These are phyloP conservation scores for Candida chauliodis DNA, from an alignment of 805 yeast species.

Conservation along the genomic window DNA sequence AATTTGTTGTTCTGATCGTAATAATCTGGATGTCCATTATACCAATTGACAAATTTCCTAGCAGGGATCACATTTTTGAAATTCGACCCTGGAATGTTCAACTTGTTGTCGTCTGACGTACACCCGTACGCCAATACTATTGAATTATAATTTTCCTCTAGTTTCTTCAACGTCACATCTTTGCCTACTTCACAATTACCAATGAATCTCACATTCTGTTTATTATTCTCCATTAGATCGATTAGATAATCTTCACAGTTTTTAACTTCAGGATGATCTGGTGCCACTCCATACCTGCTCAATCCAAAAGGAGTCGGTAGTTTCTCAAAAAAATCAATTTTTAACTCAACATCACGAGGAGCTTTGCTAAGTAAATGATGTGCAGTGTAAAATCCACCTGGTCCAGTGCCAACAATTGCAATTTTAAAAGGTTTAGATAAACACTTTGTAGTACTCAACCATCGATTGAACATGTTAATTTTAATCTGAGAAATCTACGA, in stretches of 20 bases:
- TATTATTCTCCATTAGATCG: conserved; percentile 33
- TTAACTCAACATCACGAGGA: conserved; percentile 22
- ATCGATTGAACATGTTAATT: conserved; percentile 5
- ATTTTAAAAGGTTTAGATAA: conserved; percentile 26
- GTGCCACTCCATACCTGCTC: conserved; percentile 95
- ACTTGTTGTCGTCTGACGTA: conserved; percentile 49
- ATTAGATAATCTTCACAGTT: conserved; percentile 73
- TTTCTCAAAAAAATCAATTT: conserved; percentile 72
- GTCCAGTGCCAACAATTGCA: conserved; percentile 93
- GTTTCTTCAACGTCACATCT: conserved; percentile 48
- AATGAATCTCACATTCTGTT: conserved; percentile 39
- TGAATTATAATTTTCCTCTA: conserved; percentile 61
- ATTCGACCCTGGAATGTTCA: conserved; percentile 58
- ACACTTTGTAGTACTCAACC: neutral
- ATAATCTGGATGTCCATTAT: conserved; percentile 78
- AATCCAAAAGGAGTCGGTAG: conserved; percentile 90
- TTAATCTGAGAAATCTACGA: neutral
- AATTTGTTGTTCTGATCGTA: conserved; percentile 31
- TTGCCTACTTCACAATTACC: conserved; percentile 74
- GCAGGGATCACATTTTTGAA: conserved; percentile 73
- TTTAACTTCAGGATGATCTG: conserved; percentile 97
- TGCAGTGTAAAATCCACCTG: conserved; percentile 92
- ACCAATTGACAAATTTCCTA: conserved; percentile 91
- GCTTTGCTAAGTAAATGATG: conserved; percentile 59
- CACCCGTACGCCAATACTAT: conserved; percentile 84